Evolutionary conservation across 2,329 filamentous ascomycete species (phyloP), one percentile per base, ranked within the genome.

Genomic region (Bertia moriformis): DNA sequence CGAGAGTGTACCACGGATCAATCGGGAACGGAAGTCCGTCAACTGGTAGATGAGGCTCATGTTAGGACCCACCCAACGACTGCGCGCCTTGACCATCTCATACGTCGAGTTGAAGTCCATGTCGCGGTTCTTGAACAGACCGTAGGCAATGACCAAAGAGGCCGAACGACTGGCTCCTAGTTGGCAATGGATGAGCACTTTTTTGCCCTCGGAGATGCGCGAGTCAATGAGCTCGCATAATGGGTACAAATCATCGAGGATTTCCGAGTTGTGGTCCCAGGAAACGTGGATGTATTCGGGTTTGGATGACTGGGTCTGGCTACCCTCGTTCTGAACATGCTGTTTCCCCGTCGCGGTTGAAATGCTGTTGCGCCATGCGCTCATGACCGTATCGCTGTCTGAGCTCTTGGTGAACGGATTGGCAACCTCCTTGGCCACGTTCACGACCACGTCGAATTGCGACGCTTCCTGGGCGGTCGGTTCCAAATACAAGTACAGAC

Each of bases 41-140:
- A 79, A 60, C 49, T 79, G 74, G 62, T 79, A 79, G 51, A 79
- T 79, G 41, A 79, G 58, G 46, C 75, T 78, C 74, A 79, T 79
- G 51, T 79, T 79, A 1, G 74, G 74, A 2, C 74, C 73, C 35
- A 79, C 77, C 74, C 74, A 79, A 50, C 70, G 71, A 58, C 74
- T 79, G 43, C 71, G 64, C 48, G 63, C 66, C 56, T 79, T 79
- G 19, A 78, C 73, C 30, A 65, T 60, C 52, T 75, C 70, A 48
- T 79, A 79, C 43, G 75, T 74, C 44, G 75, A 70, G 51, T 78
- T 75, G 29, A 79, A 76, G 48, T 72, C 74, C 47, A 74, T 55
- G 32, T 68, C 59, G 5, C 69, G 69, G 41, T 77, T 71, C 47
- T 78, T 78, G 58, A 72, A 79, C 14, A 79, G 51, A 12, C 74